Evolutionary conservation across 768 basidiomycete species (phyloP), one percentile per base, ranked within the genome.

Genomic region (Lactarius trivialis): DNA sequence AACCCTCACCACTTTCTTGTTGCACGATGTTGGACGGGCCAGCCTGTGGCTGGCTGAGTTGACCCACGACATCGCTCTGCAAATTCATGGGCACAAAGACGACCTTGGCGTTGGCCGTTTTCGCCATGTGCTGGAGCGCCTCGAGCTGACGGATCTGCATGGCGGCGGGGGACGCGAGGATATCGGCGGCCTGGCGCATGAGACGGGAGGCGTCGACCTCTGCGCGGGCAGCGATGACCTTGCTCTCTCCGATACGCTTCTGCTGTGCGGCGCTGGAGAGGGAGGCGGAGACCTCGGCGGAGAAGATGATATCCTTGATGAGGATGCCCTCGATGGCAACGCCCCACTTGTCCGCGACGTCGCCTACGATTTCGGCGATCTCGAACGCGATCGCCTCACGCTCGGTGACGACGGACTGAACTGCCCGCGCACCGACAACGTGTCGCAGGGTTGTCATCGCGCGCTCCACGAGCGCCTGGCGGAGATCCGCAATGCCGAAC

Each of bases 141-240:
- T 99, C 96, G 65, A 98, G 83, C 73, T 98, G 96, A 63, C 96
- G 82, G 72, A 98, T 98, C 75, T 97, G 94, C 93, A 98, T 97
- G 58, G 96, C 96, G 24, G 96, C 95, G 9, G 93, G 93, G 12
- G 87, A 91, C 24, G 93, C 92, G 70, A 93, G 78, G 69, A 96
- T 97, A 74, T 97, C 94, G 57, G 94, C 94, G 14, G 95, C 95
- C 73, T 96, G 93, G 63, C 95, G 83, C 95, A 98, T 98, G 72
- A 98, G 83, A 69, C 92, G 84, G 30, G 94, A 93, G 37, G 93
- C 80, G 73, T 97, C 95, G 67, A 98, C 95, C 77, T 97, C 95
- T 15, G 95, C 96, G 61, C 93, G 85, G 1, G 93, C 94, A 57
- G 93, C 92, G 69, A 97, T 96, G 72, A 96, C 91, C 76, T 98